A percentile compares a stretch with the other conserved stretches of the same genome.
These are phyloP conservation scores for Tulasnella sp. DNA, from an alignment of 768 basidiomycete genomes.

Conservation along the genomic window DNA sequence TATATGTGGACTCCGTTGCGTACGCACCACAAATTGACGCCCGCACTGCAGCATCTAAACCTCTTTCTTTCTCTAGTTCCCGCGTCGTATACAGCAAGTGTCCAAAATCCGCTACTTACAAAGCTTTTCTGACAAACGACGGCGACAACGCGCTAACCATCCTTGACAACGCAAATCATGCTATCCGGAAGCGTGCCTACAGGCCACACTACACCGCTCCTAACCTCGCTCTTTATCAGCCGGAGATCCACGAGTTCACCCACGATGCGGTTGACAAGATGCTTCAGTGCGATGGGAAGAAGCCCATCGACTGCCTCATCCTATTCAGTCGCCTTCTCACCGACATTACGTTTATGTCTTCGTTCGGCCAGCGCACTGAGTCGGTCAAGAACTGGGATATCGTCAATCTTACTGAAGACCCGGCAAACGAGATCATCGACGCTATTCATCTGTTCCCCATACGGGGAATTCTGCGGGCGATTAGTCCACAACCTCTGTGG, in stretches of 20 bases:
- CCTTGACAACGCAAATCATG: background rate
- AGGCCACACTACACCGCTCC: slow-evolving; percentile 3
- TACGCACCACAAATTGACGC: too few relatives aligned
- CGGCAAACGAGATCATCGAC: slow-evolving; percentile 1
- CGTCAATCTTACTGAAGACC: slow-evolving; percentile 1
- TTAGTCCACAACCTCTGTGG: too few relatives aligned
- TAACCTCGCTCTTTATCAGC: slow-evolving; percentile 1
- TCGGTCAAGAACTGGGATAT: slow-evolving; percentile 10
- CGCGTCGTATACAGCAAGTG: background rate
- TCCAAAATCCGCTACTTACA: background rate
- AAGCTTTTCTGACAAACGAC: slow-evolving; percentile 8
- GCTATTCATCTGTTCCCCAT: slow-evolving; percentile 11
- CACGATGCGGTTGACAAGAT: slow-evolving; percentile 4
- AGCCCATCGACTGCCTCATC: slow-evolving; percentile 1
- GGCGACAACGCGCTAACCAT: slow-evolving; percentile 6
- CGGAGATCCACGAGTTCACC: slow-evolving; percentile 10
- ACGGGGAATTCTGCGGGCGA: too few relatives aligned
- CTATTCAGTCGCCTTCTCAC: slow-evolving; percentile 9
- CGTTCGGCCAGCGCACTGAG: slow-evolving; percentile 11
- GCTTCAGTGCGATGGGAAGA: background rate
- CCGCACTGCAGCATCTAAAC: too few relatives aligned
- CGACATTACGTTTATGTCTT: slow-evolving; percentile 9
- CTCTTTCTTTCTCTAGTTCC: background rate
- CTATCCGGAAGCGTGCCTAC: slow-evolving; percentile 7
- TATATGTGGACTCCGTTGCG: background rate